phyloP scores from a whole-genome alignment of 495 filamentous ascomycete genomes.

The Annulohypoxylon maeteangense region DNA sequence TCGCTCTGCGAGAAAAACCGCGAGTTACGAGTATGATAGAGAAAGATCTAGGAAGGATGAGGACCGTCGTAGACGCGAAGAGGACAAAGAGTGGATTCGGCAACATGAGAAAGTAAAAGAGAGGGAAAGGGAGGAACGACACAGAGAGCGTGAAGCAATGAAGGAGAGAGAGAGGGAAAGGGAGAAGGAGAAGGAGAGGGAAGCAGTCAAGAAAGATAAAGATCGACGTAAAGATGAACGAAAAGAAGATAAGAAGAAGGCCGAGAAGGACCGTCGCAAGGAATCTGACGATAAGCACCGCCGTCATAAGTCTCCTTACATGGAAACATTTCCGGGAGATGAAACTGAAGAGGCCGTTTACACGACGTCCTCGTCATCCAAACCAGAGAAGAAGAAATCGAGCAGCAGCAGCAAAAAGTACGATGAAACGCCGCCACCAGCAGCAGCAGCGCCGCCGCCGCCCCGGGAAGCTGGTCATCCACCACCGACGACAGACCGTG shows the following conservation, averaged over 20 bases:
- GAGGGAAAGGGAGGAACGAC: conserved; percentile 38
- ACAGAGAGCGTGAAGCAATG: conserved; percentile 40
- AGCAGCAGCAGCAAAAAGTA: conserved; percentile 54
- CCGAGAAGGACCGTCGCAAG: conserved; percentile 49
- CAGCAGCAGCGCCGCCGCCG: conserved; percentile 26
- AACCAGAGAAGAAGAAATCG: conserved; percentile 56
- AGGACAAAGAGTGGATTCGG: conserved; percentile 50
- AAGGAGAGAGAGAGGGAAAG: conserved; percentile 46
- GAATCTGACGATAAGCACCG: conserved; percentile 54
- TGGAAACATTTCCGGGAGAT: conserved; percentile 47
- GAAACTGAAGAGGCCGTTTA: conserved; percentile 44
- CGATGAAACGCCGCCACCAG: conserved; percentile 41
- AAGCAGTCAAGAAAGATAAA: conserved; percentile 35
- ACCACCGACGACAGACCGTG: conserved; percentile 35
- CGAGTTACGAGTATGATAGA: conserved; percentile 54
- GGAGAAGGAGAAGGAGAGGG: conserved; percentile 28
- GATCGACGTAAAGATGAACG: conserved; percentile 40
- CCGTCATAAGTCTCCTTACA: conserved; percentile 47
- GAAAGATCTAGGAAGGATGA: conserved; percentile 56
- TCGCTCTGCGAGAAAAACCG: conserved; percentile 52
- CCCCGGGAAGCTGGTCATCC: conserved; percentile 27
- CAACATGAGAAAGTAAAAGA: conserved; percentile 41
- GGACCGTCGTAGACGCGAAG: conserved; percentile 50
- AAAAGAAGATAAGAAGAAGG: conserved; percentile 49
- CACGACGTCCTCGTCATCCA: conserved; percentile 38